Evolutionary conservation across 2,329 filamentous ascomycete genomes (phyloP).

Genomic region (Fusarium sp.): DNA sequence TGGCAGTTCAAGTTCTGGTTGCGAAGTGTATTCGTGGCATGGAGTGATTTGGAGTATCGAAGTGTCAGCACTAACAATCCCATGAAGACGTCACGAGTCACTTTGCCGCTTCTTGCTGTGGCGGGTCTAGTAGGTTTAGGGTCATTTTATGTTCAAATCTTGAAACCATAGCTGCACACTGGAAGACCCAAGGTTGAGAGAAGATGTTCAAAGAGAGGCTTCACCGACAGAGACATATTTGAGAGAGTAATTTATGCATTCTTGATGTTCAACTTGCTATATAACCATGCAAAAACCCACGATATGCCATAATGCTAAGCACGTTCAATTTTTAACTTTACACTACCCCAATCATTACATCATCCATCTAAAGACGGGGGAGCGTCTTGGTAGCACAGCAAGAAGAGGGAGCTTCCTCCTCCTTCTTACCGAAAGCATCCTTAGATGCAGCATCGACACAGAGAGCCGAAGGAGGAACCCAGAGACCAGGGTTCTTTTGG

Average conservation of each 20-base stretch:
- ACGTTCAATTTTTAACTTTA: background rate
- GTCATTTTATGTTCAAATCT: background rate
- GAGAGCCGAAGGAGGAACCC: constrained; percentile 71
- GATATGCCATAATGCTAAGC: constrained; percentile 9
- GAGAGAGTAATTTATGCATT: background rate
- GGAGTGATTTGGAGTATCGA: constrained; percentile 47
- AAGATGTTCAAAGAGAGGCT: too few species aligned
- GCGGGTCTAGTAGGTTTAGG: background rate
- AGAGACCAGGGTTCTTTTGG: constrained; percentile 78
- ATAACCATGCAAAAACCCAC: constrained; percentile 4
- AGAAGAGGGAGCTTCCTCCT: constrained; percentile 25
- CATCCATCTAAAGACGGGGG: constrained; percentile 16
- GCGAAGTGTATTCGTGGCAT: constrained; percentile 55
- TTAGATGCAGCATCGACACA: constrained; percentile 36
- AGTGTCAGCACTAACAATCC: background rate
- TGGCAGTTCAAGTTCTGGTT: constrained; percentile 61
- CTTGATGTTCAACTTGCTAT: constrained; percentile 7
- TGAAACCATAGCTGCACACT: background rate
- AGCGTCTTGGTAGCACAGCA: constrained; percentile 34
- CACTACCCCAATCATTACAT: background rate
- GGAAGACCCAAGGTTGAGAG: too few species aligned
- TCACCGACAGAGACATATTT: background rate
- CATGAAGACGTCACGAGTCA: rapidly evolving
- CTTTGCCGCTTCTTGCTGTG: background rate
- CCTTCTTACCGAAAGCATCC: constrained; percentile 34